Evolutionary conservation across 1,139 yeast species (phyloP).

Genomic region (Pichia sp.): DNA sequence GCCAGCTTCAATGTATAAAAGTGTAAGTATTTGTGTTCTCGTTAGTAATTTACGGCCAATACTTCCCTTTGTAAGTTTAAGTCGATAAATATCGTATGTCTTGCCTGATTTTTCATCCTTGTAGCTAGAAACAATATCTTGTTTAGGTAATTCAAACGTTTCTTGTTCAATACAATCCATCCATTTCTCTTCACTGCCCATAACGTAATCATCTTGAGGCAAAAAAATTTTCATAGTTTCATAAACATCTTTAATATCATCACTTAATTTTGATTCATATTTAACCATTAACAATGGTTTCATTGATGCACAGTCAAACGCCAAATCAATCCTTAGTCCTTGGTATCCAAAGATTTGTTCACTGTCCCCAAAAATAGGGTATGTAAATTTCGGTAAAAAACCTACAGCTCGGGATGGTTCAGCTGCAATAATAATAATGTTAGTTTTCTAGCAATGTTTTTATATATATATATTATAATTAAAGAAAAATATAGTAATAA

Average conservation of each 20-base stretch:
- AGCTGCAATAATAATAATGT: slow-evolving; percentile 29
- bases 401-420: slow-evolving; percentile 52
- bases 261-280: slow-evolving; percentile 45
- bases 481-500: neutral
- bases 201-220: slow-evolving; percentile 50
- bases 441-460: neutral
- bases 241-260: slow-evolving; percentile 47
- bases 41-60: slow-evolving; percentile 51
- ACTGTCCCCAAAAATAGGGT: slow-evolving; percentile 87
- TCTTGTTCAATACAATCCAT: slow-evolving; percentile 48
- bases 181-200: slow-evolving; percentile 66
- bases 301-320: slow-evolving; percentile 50
- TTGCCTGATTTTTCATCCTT: slow-evolving; percentile 31
- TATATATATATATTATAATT: neutral
- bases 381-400: slow-evolving; percentile 74
- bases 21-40: slow-evolving; percentile 71
- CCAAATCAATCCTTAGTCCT: slow-evolving; percentile 51
- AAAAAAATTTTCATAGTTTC: slow-evolving; percentile 49
- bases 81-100: slow-evolving; percentile 33
- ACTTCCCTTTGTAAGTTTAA: slow-evolving; percentile 34
- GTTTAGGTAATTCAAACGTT: slow-evolving; percentile 45
- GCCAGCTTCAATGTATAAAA: slow-evolving; percentile 91
- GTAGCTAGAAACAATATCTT: slow-evolving; percentile 21
- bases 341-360: slow-evolving; percentile 86
- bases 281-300: slow-evolving; percentile 53